Percentiles rank a stretch among this genome's conserved stretches.
phyloP scores from a whole-genome alignment of 192 early-diverging fungal species.

The Coemansia sp. region DNA sequence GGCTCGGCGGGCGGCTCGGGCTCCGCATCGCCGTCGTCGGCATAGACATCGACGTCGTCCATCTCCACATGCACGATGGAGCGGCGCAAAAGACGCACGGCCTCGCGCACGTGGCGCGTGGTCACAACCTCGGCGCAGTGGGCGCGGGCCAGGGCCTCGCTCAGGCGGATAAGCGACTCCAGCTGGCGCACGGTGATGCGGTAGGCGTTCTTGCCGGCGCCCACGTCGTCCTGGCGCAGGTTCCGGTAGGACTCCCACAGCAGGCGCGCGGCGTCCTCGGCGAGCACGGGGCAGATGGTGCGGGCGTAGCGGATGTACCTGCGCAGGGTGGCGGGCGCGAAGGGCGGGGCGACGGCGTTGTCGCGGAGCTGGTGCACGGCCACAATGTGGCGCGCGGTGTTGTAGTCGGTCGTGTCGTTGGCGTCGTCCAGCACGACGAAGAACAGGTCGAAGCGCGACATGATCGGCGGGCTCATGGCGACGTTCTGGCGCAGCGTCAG shows the following conservation, averaged over 20 bases:
- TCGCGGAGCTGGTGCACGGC: conserved; percentile 74
- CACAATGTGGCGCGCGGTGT: conserved; percentile 92
- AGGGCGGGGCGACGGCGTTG: conserved; percentile 73
- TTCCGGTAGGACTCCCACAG: conserved; percentile 85
- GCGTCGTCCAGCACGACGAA: conserved; percentile 96
- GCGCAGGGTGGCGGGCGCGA: conserved; percentile 71
- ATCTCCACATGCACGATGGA: conserved; percentile 88
- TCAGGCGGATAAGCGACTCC: conserved; percentile 94
- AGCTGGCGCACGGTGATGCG: conserved; percentile 97
- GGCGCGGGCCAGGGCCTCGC: conserved; percentile 91
- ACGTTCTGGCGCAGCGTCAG: conserved; percentile 96
- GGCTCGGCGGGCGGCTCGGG: conserved; percentile 24
- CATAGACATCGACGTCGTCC: conserved; percentile 71
- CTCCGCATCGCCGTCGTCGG: conserved; percentile 31
- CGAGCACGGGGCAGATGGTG: conserved; percentile 79
- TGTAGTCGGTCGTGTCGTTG: conserved; percentile 83
- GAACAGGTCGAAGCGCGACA: conserved; percentile 99
- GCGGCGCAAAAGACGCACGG: conserved; percentile 77
- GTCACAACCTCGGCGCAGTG: conserved; percentile 72
- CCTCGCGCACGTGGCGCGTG: conserved; percentile 78
- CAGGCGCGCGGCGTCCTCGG: conserved; percentile 71
- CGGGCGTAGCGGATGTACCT: conserved; percentile 89
- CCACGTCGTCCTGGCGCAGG: conserved; percentile 82
- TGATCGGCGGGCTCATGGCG: conserved; percentile 92
- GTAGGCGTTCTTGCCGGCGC: conserved; percentile 73